Evolutionary conservation across 106 monocot species (phyloP).

Genomic region (Dioscorea alata): DNA sequence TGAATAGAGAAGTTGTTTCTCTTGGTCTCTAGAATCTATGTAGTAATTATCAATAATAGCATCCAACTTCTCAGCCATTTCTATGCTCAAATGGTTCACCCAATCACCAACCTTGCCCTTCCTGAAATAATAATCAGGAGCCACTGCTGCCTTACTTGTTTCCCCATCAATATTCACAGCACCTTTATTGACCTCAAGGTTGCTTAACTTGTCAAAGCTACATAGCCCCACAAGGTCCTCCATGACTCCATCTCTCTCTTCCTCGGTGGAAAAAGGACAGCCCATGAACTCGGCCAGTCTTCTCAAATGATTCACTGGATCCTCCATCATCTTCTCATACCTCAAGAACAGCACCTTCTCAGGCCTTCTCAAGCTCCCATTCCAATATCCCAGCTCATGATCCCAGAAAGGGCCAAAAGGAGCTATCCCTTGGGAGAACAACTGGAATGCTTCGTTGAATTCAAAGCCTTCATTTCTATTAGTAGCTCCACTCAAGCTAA

Average conservation of each 20-base stretch:
- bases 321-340: conserved; percentile 22
- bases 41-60: no score
- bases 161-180: no score
- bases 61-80: conserved; percentile 31
- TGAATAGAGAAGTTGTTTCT: no score
- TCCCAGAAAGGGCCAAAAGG: conserved; percentile 18
- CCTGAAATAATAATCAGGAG: conserved; percentile 15
- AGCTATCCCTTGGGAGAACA: neutral
- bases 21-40: no score
- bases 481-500: neutral
- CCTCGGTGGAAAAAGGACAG: conserved; percentile 11
- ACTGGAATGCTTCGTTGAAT: neutral
- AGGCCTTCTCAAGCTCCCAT: conserved; percentile 3
- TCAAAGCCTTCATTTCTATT: no score
- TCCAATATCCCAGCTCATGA: conserved; percentile 20
- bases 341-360: conserved; percentile 18
- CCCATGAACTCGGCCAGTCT: conserved; percentile 31
- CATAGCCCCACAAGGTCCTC: conserved; percentile 17
- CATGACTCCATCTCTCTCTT: conserved; percentile 16
- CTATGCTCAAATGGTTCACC: conserved; percentile 27
- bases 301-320: conserved; percentile 2
- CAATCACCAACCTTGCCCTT: conserved; percentile 36
- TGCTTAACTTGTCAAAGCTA: conserved; percentile 28
- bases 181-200: neutral
- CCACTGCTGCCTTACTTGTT: neutral